Conservation (phyloP, 2,329 filamentous ascomycete genomes). For the Paraphaeosphaeria minitans region DNA sequence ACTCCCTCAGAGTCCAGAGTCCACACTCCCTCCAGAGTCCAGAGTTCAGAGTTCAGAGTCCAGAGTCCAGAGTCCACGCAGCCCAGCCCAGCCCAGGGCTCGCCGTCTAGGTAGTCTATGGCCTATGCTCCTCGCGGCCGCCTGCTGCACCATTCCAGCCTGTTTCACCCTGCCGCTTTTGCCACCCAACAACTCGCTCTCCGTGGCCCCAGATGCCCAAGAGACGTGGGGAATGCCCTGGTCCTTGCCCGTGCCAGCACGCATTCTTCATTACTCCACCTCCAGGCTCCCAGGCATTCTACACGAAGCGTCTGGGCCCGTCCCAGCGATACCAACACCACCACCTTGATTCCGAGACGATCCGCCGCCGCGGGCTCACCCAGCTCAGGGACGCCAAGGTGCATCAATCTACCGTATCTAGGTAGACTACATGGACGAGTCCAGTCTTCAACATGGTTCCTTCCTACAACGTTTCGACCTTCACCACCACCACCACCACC, state of each 20-base stretch:
- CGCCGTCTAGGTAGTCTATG: no score
- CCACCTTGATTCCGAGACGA: slow-evolving; percentile 8
- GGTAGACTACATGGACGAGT: background rate
- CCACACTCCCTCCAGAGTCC: no score
- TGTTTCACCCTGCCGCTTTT: slow-evolving; percentile 14
- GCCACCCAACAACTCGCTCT: slow-evolving; percentile 4
- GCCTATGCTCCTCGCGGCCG: background rate
- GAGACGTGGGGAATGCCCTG: background rate
- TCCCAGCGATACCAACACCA: slow-evolving; percentile 4
- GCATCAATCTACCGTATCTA: background rate
- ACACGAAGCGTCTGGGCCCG: slow-evolving; percentile 7
- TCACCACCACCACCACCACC: no score
- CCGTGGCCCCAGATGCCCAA: background rate
- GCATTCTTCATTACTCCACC: slow-evolving; percentile 8
- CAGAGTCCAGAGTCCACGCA: slow-evolving; percentile 8
- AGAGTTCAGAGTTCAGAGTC: no score
- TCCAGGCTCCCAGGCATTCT: slow-evolving; percentile 12
- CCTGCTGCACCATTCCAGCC: slow-evolving; percentile 17
- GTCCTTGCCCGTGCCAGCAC: no score
- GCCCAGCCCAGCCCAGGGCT: slow-evolving; percentile 4
- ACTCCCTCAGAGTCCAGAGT: no score
- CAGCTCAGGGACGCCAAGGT: slow-evolving; percentile 6
- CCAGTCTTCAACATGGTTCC: background rate
- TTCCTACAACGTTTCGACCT: background rate
- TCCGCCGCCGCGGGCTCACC: slow-evolving; percentile 9